These are phyloP conservation scores for Plasmodium yoelii DNA, from an alignment of 169 alveolate genomes.

Conservation along the genomic window DNA sequence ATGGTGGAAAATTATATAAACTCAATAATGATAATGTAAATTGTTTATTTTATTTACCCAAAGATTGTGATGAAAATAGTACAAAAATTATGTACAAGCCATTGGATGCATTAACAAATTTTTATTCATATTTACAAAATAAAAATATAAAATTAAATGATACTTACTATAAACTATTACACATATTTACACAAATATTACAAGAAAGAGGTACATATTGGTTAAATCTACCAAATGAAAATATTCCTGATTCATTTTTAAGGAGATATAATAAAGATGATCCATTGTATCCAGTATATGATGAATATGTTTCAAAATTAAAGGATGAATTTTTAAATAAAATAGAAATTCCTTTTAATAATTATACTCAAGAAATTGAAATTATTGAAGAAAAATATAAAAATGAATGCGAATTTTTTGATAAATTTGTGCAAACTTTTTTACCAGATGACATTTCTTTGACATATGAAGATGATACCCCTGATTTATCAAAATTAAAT, in stretches of 20 bases:
- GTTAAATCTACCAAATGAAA: slow-evolving; percentile 54
- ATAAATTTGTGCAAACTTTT: slow-evolving; percentile 16
- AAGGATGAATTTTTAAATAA: slow-evolving; percentile 27
- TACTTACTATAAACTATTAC: slow-evolving; percentile 23
- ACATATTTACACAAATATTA: slow-evolving; percentile 44
- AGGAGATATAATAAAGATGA: slow-evolving; percentile 68
- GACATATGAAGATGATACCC: neutral
- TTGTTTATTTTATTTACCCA: slow-evolving; percentile 53
- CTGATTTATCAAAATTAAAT: slow-evolving; percentile 31
- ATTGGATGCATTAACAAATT: slow-evolving; percentile 50
- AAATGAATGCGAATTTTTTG: slow-evolving; percentile 40
- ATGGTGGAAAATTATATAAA: slow-evolving; percentile 35
- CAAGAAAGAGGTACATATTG: slow-evolving; percentile 67
- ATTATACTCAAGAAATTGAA: slow-evolving; percentile 22
- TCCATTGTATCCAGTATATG: slow-evolving; percentile 51
- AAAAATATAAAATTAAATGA: slow-evolving; percentile 36
- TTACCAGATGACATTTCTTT: slow-evolving; percentile 20
- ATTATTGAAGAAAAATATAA: slow-evolving; percentile 32
- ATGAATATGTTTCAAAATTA: slow-evolving; percentile 18
- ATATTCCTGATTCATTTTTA: slow-evolving; percentile 34
- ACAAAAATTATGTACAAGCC: slow-evolving; percentile 39
- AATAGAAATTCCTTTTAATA: slow-evolving; percentile 4
- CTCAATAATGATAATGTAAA: slow-evolving; percentile 22
- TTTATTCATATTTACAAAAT: slow-evolving; percentile 22
- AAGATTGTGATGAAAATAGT: slow-evolving; percentile 8